Evolutionary conservation across 441 rosid species (phyloP).

Genomic region (Mallotus japonicus): DNA sequence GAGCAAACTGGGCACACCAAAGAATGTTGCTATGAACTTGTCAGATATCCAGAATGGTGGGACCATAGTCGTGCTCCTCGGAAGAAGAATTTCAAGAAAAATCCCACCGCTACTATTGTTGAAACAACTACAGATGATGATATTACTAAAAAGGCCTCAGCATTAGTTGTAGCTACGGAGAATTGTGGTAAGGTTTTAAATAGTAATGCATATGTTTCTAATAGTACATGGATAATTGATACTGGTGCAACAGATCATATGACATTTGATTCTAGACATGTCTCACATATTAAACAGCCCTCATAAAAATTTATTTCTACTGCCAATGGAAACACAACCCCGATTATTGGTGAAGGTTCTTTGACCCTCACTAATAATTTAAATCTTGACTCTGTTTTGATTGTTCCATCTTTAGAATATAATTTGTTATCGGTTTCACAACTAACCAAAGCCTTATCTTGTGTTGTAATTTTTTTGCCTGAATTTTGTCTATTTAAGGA

Average conservation of each 20-base stretch:
- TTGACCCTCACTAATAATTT: not conserved
- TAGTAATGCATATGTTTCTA: not conserved
- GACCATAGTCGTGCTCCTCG: not conserved
- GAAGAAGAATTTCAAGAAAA: not conserved
- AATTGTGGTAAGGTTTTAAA: conserved; percentile 4
- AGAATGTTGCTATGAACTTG: not conserved
- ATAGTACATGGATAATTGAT: conserved; percentile 19
- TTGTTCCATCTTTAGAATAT: not conserved
- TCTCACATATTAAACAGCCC: not conserved
- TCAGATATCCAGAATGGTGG: not conserved
- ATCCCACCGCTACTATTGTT: not conserved
- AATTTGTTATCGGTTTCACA: not conserved
- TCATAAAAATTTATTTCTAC: not conserved
- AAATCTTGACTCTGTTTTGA: conserved; percentile 1
- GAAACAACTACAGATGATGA: not conserved
- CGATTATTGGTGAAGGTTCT: not conserved
- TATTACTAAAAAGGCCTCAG: not conserved
- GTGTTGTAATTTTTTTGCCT: conserved; percentile 5
- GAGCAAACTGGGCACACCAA: not conserved
- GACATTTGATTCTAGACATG: conserved; percentile 3
- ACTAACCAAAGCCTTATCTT: not conserved
- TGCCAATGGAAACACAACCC: not conserved
- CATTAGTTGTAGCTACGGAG: not conserved
- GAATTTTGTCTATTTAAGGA: conserved; percentile 10
- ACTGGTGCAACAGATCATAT: not conserved